A percentile compares a stretch with the other conserved stretches of the same genome.
Conservation (phyloP, 345 rosid species). For the Arabidopsis arenosa region DNA sequence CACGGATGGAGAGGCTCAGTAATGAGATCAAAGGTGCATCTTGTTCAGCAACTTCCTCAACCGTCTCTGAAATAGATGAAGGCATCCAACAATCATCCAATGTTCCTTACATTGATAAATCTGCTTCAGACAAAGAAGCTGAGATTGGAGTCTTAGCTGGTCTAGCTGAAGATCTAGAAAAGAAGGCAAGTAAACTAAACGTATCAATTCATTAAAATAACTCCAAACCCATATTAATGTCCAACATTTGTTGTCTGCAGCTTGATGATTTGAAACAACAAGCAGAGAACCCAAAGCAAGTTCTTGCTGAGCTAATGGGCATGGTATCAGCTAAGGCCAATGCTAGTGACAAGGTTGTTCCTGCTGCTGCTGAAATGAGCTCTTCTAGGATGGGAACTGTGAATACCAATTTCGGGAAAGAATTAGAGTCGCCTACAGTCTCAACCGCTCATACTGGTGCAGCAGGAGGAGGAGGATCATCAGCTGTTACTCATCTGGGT, state of each 20-base stretch:
- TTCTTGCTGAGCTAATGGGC: conserved; percentile 79
- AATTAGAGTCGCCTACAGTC: conserved; percentile 59
- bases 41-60: conserved; percentile 57
- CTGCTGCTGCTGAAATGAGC: conserved; percentile 50
- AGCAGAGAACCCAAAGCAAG: conserved; percentile 64
- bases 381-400: conserved; percentile 67
- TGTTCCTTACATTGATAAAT: conserved; percentile 50
- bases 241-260: conserved; percentile 51
- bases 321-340: conserved; percentile 58
- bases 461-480: conserved; percentile 54
- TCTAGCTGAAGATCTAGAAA: conserved; percentile 79
- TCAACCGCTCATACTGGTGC: conserved; percentile 84
- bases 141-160: conserved; percentile 74
- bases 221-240: neutral
- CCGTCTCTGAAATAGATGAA: conserved; percentile 57
- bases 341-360: conserved; percentile 50
- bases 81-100: conserved; percentile 65
- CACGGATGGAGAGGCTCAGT: conserved; percentile 60
- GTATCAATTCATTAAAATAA: neutral
- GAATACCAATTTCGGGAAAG: conserved; percentile 47
- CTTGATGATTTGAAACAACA: conserved; percentile 91
- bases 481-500: conserved; percentile 81
- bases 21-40: conserved; percentile 61
- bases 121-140: conserved; percentile 66
- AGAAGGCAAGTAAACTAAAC: conserved; percentile 62